These are phyloP conservation scores for Plantago rigida DNA, from an alignment of 305 asterid genomes.

Conservation along the genomic window DNA sequence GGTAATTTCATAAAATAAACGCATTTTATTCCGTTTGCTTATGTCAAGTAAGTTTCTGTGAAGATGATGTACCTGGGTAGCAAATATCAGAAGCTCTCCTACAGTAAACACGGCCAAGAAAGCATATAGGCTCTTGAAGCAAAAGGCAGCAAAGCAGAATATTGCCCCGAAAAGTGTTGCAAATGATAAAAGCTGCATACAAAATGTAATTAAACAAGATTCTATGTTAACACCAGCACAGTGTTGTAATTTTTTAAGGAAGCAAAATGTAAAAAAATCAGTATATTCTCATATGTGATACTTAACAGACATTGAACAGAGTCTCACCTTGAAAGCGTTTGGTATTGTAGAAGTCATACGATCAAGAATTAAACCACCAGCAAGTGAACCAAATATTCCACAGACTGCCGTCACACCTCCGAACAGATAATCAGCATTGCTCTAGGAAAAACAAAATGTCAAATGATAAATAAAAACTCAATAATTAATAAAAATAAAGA, in stretches of 20 bases:
- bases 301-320: constrained; percentile 5
- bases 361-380: constrained; percentile 74
- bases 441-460: constrained; percentile 33
- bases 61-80: constrained; percentile 60
- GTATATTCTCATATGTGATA: constrained; percentile 2
- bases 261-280: constrained; percentile 1
- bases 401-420: constrained; percentile 78
- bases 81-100: constrained; percentile 78
- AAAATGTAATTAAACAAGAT: not conserved
- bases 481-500: not conserved
- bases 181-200: constrained; percentile 63
- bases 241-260: not conserved
- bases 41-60: constrained; percentile 2
- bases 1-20: no score
- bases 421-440: constrained; percentile 71
- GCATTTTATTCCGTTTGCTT: not conserved
- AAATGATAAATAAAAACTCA: constrained; percentile 7
- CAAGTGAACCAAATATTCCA: constrained; percentile 72
- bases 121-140: constrained; percentile 59
- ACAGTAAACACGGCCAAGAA: constrained; percentile 58
- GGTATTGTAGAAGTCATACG: constrained; percentile 56
- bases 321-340: constrained; percentile 76
- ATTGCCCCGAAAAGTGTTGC: constrained; percentile 64
- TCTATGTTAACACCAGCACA: not conserved
- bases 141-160: constrained; percentile 81